Evolutionary conservation across 257 asterid genomes (phyloP), one percentile per base, ranked within the genome.

Genomic region (Solanum lignicaule): DNA sequence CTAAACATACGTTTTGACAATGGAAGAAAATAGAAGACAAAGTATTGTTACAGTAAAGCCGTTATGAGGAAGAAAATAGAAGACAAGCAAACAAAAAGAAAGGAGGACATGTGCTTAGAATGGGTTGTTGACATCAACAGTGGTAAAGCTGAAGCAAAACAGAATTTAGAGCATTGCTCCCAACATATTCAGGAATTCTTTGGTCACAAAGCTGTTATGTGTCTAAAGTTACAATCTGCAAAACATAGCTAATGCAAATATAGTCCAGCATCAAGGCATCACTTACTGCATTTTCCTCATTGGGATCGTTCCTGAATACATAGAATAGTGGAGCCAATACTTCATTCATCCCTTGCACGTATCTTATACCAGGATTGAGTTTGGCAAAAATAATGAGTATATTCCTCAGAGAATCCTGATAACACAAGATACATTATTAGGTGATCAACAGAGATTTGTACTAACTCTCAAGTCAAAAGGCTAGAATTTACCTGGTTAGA

Each of bases 331-430:
- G 99, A 0, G 99, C 99, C 92, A 97, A 91, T 78, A 97, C 86
- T 94, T 97, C 99, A 92, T 96, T 96, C 99, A 96, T 96, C 91
- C 99, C 99, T 93, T 96, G 99, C 87, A 97, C 99, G 39, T 97
- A 97, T 97, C 98, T 93, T 92, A 96, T 95, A 88, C 99, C 98
- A 52, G 99, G 99, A 92, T 96, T 96, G 91, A 96, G 90, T 93
- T 96, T 96, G 29, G 99, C 99, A 91, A 93, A 96, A 86, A 96
- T 85, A 88, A 93, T 93, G 91, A 95, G 90, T 89, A 95, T 94
- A 89, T 88, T 90, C 91, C 89, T 92, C 90, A 97, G 90, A 55
- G 98, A 93, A 89, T 94, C 98, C 99, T 97, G 94, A 87, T 90
- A 91, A 88, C 83, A 65, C 88, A 83, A 87, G 35, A 72, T 29